Conservation (phyloP, 1,284 basidiomycete species). For the Ganoderma meredithae region DNA sequence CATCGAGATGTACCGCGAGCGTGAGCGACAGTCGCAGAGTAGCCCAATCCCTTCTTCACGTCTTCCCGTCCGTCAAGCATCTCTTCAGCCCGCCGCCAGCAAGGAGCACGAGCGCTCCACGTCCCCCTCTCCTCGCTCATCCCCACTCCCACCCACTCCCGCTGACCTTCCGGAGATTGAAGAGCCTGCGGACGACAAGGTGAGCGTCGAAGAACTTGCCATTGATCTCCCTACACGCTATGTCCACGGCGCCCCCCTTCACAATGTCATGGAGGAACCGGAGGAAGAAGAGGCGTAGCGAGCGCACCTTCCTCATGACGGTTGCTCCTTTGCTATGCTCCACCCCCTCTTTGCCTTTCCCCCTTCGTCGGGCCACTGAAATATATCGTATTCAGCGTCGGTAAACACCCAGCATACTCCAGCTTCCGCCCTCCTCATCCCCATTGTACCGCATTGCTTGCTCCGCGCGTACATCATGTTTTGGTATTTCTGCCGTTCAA, state of each 20-base stretch:
- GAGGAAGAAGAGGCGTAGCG: constrained; percentile 55
- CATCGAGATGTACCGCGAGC: constrained; percentile 84
- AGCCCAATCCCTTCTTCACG: constrained; percentile 43
- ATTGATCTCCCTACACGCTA: constrained; percentile 68
- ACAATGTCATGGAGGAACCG: constrained; percentile 84
- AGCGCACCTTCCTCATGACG: constrained; percentile 26
- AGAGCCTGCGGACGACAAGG: constrained; percentile 35
- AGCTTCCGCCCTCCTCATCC: constrained; percentile 5
- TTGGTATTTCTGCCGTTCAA: constrained; percentile 14
- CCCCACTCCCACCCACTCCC: constrained; percentile 28
- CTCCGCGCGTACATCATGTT: constrained; percentile 21
- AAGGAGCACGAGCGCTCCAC: constrained; percentile 16
- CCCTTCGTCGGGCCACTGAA: constrained; percentile 32
- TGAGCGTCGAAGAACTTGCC: constrained; percentile 38
- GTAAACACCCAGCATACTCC: constrained; percentile 24
- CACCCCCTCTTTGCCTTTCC: constrained; percentile 17
- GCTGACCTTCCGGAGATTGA: constrained; percentile 36
- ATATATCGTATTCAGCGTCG: constrained; percentile 33
- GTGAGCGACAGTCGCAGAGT: constrained; percentile 49
- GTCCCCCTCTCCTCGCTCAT: constrained; percentile 22
- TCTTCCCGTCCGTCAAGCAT: constrained; percentile 44
- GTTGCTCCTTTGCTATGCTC: constrained; percentile 22
- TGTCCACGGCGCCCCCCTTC: constrained; percentile 85
- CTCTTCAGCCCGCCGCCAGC: constrained; percentile 25
- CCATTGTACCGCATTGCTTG: constrained; percentile 16